Base-by-base conservation (phyloP, 192 early-diverging fungal species). In the Gamsiella multidivaricata region DNA sequence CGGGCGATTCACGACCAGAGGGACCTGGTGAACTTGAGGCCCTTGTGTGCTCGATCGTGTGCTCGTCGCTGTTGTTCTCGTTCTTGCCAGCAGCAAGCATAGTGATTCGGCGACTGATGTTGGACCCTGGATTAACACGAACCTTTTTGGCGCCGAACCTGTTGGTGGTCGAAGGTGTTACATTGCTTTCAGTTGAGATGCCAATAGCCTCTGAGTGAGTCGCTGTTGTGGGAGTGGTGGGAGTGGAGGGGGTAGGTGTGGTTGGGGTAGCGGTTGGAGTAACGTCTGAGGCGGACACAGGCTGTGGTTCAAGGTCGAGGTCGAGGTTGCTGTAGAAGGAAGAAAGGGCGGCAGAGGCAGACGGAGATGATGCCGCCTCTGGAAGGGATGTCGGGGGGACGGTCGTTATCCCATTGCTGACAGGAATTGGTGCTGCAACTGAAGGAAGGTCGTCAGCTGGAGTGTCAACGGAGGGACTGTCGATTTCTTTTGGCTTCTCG, bases 21-120 rank as follows among this genome's bases (percentile, higher is more conserved):
- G 28, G 6, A 23, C 66, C 74, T 53, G n/a, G 14, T 11, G 28
- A 5, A 23, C 39, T 37, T 23, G 59, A 57, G 15, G 56, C 41
- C 10, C 7, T 55, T 39, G 64, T 4, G 25, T 53, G 58, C 11
- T 46, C 47, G 10, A 29, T 53, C 6, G 74, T 78, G 52, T 78
- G 64, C 9, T 50, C 58, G 61, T 78, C 74, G 42, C 65, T 69
- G 17, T 54, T 54, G 61, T 78, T 78, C 60, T 78, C 74, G 60
- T 55, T 78, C 54, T 78, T 78, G 33, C 74, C 74, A 10, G 65
- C 59, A 4, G 74, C 74, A 33, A 78, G 36, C 65, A 69, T 64
- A 15, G 45, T 63, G 54, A 78, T 78, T 18, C 61, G 53, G 14
- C 65, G 65, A 25, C 58, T 58, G 50, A 78, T 78, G 54, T 69